Conservation (phyloP, 345 rosid species). For the Anacardium occidentale region DNA sequence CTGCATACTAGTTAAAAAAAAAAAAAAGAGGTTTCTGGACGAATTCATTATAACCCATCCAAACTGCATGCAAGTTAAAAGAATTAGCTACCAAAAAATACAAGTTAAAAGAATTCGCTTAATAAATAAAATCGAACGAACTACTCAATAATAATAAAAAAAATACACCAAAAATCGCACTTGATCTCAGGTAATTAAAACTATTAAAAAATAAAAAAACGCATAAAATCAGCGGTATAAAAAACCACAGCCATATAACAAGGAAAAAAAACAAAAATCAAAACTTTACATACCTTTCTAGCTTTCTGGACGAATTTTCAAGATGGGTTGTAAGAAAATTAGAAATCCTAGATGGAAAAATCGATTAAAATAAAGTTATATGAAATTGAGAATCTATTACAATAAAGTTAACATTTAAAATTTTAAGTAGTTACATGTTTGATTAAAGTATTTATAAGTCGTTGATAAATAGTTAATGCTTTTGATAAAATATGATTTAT, state of each 20-base stretch:
- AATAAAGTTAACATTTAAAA: too few relatives aligned
- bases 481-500: too few relatives aligned
- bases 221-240: not conserved
- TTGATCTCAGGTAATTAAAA: too few relatives aligned
- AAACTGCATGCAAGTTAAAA: too few relatives aligned
- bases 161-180: not conserved
- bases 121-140: not conserved
- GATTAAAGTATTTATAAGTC: too few relatives aligned
- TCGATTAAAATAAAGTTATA: not conserved
- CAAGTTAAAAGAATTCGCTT: not conserved
- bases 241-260: too few relatives aligned
- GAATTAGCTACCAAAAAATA: not conserved
- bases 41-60: too few relatives aligned
- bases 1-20: too few relatives aligned
- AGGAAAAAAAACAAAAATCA: not conserved
- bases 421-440: too few relatives aligned
- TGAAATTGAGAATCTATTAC: not conserved
- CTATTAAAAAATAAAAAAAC: not conserved
- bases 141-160: not conserved
- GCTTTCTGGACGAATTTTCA: not conserved
- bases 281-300: not conserved
- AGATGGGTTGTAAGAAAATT: not conserved
- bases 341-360: conserved; percentile 5
- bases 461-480: too few relatives aligned
- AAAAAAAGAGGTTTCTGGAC: too few relatives aligned